Conservation (phyloP, 2,329 filamentous ascomycete species). For the Fusarium globosum region DNA sequence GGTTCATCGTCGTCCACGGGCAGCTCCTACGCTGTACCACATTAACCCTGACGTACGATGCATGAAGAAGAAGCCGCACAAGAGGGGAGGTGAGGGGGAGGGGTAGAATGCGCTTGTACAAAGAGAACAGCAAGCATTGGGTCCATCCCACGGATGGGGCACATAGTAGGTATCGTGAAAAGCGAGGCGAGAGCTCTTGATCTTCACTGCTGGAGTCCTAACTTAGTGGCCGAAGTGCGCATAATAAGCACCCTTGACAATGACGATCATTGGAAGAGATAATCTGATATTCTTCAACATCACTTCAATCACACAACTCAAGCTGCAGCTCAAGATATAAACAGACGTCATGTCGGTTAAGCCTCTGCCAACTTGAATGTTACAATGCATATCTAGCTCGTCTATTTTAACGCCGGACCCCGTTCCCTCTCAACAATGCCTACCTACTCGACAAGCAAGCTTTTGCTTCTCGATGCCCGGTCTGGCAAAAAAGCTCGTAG, state of each 20-base stretch:
- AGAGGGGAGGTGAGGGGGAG: conserved; percentile 27
- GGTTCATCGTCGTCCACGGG: conserved; percentile 43
- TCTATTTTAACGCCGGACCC: conserved; percentile 15
- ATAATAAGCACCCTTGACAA: not conserved
- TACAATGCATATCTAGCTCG: conserved; percentile 9
- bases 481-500: conserved; percentile 21
- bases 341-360: conserved; percentile 19
- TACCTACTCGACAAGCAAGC: not conserved
- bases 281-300: not conserved
- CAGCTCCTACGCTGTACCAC: conserved; percentile 27
- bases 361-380: conserved; percentile 16
- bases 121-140: conserved; percentile 9
- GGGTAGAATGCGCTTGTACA: conserved; percentile 33
- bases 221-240: conserved; percentile 5
- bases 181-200: conserved; percentile 26
- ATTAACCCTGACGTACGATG: conserved; percentile 37
- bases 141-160: conserved; percentile 13
- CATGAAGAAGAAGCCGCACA: conserved; percentile 18
- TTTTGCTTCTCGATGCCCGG: conserved; percentile 7
- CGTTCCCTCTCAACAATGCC: conserved; percentile 29
- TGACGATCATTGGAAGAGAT: conserved; percentile 4
- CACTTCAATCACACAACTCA: not conserved
- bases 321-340: not conserved
- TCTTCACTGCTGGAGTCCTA: conserved; percentile 15
- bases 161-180: conserved; percentile 23